Evolutionary conservation across 352 stramenopile species (phyloP), one percentile per base, ranked within the genome.

Genomic region (Elongisporangium prolatum): DNA sequence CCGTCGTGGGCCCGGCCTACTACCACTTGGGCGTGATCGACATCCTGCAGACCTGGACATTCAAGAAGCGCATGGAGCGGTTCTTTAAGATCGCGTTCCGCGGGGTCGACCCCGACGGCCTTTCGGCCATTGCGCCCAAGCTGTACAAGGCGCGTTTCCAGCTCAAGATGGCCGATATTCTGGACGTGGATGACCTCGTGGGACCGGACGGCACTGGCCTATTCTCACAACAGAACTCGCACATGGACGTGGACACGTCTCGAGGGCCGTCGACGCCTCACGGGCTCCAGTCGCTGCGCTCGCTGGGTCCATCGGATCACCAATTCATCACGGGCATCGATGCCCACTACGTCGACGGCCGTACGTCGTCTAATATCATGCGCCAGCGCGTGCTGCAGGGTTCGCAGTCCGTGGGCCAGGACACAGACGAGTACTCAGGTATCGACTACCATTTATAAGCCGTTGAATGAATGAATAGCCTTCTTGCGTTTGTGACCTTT

Each of bases 1-100:
- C 85, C 13, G 84, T 97, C 17, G 85, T 95, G 2, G 88, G 86
- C 1, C 89, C 89, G 9, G 86, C 84, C 48, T 92, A 95, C 66
- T 97, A 97, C 61, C 86, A 96, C 64, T 65, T 97, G 47, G 89
- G 89, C 38, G 65, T 97, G 49, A 96, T 97, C 59, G 89, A 97
- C 56, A 96, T 97, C 61, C 52, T 97, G 60, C 89, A 97, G 64
- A 92, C 82, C 3, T 97, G 85, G 86, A 97, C 88, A 34, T 68
- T 91, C 17, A 56, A 91, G 49, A 97, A 97, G 52, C 78, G 82
- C 16, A 75, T 93, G 67, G 89, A 97, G 67, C 80, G 87, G 5
- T 86, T 95, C 49, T 72, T 92, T 57, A 97, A 97, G 70, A 94
- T 95, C 54, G 72, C 73, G 49, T 88, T 97, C 58, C 89, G 76